These are phyloP conservation scores for Kodamaea lidongshanica DNA, from an alignment of 805 yeast species.

Conservation along the genomic window DNA sequence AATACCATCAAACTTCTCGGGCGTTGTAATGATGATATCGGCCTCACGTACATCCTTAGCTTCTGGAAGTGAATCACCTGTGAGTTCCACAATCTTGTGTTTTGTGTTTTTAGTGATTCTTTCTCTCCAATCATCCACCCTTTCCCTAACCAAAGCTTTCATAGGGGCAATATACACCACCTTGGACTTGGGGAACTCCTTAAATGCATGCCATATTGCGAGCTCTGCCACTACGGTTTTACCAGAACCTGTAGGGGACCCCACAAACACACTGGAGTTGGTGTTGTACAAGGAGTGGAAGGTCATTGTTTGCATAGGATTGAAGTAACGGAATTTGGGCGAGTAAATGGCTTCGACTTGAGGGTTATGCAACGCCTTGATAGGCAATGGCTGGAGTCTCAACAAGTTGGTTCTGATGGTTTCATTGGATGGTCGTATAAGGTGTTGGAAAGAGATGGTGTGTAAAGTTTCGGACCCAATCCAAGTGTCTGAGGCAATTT, in stretches of 20 bases:
- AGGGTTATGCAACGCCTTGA: constrained; percentile 66
- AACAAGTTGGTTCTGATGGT: constrained; percentile 77
- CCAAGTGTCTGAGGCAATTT: constrained; percentile 83
- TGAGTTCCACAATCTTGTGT: constrained; percentile 62
- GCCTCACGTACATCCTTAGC: constrained; percentile 61
- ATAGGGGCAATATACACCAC: constrained; percentile 83
- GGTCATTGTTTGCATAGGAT: constrained; percentile 98
- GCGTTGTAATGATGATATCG: constrained; percentile 74
- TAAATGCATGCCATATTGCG: constrained; percentile 95
- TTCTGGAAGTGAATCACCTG: constrained; percentile 79
- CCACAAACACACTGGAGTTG: constrained; percentile 77
- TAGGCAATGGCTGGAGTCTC: constrained; percentile 79
- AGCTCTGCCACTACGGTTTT: constrained; percentile 95
- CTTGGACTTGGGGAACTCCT: constrained; percentile 71
- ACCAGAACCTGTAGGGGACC: constrained; percentile 97
- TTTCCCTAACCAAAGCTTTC: constrained; percentile 79
- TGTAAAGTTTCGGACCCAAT: constrained; percentile 74
- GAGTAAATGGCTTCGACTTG: constrained; percentile 64
- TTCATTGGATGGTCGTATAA: constrained; percentile 83
- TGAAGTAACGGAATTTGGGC: constrained; percentile 72
- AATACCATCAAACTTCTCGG: constrained; percentile 84
- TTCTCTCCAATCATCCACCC: constrained; percentile 74
- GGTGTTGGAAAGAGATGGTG: constrained; percentile 81
- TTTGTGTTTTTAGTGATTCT: constrained; percentile 43
- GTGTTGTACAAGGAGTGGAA: constrained; percentile 84